Base-by-base conservation (phyloP, 1,284 basidiomycete genomes). In the Trichosporon sp. region DNA sequence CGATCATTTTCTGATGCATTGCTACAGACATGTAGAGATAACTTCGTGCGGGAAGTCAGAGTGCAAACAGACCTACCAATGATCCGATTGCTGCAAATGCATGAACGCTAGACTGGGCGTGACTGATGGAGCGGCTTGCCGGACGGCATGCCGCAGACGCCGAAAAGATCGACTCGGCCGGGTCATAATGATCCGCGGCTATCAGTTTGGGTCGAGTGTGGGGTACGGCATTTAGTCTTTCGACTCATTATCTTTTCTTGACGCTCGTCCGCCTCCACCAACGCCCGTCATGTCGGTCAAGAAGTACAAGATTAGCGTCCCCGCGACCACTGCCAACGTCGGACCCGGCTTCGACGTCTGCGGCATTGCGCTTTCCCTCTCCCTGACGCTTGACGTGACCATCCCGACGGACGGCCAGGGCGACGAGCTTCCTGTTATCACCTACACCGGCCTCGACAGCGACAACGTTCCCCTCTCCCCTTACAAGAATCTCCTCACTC, bases 281-380 rank as follows among this genome's bases (percentile, higher is more conserved):
- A 36, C 65, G 58, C 31, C 49, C 57, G 23, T 36, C 52, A 66
- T 74, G 69, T 52, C 68, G 25, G 62, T 67, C 58, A 66, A 65
- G 33, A 65, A 73, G 67, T 85, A 85, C 77, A 82, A 75, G 14
- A 92, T 99, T 80, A 85, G 84, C 71, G 91, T 99, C 60, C 95
- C 95, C 9, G 93, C 93, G 23, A 98, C 95, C 1, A 95, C 95
- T 64, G 95, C 95, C 70, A 99, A 99, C 84, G 95, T 99, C 75
- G 95, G 95, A 2, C 96, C 96, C 27, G 96, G 96, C 13, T 99
- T 99, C 80, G 96, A 99, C 79, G 96, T 99, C 65, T 92, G 97
- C 69, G 96, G 96, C 21, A 89, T 99, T 67, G 96, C 95, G 0
- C 88, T 99, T 29, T 94, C 92, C 1, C 87, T 97, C 33, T 86